Conservation (phyloP, 176 grass and related monocot species). For the Paspalum vaginatum region DNA sequence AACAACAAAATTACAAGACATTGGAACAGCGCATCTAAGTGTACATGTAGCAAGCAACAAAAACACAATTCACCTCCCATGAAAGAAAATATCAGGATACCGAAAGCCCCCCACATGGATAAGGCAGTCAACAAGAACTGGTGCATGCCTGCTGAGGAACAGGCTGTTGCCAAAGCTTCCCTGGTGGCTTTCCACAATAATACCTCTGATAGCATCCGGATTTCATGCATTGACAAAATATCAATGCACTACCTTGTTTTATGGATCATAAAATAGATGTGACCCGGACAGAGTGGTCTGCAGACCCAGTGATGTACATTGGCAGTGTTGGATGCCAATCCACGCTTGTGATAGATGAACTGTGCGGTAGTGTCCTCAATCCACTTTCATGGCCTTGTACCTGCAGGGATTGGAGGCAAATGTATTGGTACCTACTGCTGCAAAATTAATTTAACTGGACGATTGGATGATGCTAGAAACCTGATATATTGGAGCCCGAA, state of each 20-base stretch:
- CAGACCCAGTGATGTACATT: conserved; percentile 87
- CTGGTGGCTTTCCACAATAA: neutral
- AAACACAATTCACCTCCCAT: conserved; percentile 10
- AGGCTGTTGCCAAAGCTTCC: neutral
- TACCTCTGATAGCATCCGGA: neutral
- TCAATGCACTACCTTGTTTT: neutral
- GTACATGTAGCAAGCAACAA: conserved; percentile 16
- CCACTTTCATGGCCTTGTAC: conserved; percentile 81
- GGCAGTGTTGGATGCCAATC: conserved; percentile 89
- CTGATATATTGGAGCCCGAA: conserved; percentile 95
- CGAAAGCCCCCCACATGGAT: neutral
- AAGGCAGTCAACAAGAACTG: neutral
- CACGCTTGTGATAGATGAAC: conserved; percentile 70
- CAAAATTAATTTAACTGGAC: conserved; percentile 16
- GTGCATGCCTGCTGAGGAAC: neutral
- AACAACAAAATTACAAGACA: conserved; percentile 4
- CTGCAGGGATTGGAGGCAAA: conserved; percentile 42
- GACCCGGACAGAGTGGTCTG: conserved; percentile 84
- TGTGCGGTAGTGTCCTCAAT: conserved; percentile 71
- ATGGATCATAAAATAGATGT: conserved; percentile 76
- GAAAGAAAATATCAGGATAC: neutral
- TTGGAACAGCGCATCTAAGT: neutral
- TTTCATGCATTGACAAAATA: neutral
- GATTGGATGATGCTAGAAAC: conserved; percentile 29
- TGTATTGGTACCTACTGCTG: conserved; percentile 18